Evolutionary conservation across 2,329 filamentous ascomycete species (phyloP).

Genomic region (Tolypocladium pustulatum): DNA sequence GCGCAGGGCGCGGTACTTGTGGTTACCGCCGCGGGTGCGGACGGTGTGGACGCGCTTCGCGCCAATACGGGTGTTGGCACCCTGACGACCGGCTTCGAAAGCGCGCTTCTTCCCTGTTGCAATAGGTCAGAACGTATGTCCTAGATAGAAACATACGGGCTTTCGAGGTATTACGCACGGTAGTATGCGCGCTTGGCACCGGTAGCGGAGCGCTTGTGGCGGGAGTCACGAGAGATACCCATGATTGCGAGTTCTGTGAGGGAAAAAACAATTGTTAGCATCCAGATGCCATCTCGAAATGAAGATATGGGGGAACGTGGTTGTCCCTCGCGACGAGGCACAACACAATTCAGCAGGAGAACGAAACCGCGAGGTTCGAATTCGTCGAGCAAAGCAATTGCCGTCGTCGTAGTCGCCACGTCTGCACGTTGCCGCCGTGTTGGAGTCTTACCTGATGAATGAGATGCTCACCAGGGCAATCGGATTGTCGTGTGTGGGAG

Average conservation of each 20-base stretch:
- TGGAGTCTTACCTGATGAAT: slow-evolving; percentile 36
- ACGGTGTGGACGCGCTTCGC: slow-evolving; percentile 93
- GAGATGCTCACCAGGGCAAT: slow-evolving; percentile 37
- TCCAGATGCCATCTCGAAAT: background rate
- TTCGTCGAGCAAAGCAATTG: slow-evolving; percentile 9
- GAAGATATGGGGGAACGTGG: background rate
- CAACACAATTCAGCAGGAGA: background rate
- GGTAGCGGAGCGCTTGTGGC: slow-evolving; percentile 99
- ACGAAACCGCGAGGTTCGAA: slow-evolving; percentile 11
- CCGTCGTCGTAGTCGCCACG: background rate
- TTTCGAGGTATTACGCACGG: slow-evolving; percentile 60
- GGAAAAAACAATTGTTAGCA: slow-evolving; percentile 10
- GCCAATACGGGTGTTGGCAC: slow-evolving; percentile 98
- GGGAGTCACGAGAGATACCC: slow-evolving; percentile 99
- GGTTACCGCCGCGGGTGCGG: slow-evolving; percentile 96
- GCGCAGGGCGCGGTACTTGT: slow-evolving; percentile 98
- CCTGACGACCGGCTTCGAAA: slow-evolving; percentile 99
- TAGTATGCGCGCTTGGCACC: slow-evolving; percentile 96
- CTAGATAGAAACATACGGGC: slow-evolving; percentile 46
- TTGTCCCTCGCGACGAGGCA: background rate
- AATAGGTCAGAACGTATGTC: slow-evolving; percentile 64
- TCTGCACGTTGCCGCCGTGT: background rate
- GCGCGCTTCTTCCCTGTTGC: slow-evolving; percentile 84
- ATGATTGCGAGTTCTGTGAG: slow-evolving; percentile 67
- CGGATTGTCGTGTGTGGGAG: slow-evolving; percentile 29